These are phyloP conservation scores for Juglanconis juglandina DNA, from an alignment of 2,329 filamentous ascomycete genomes.

Conservation along the genomic window DNA sequence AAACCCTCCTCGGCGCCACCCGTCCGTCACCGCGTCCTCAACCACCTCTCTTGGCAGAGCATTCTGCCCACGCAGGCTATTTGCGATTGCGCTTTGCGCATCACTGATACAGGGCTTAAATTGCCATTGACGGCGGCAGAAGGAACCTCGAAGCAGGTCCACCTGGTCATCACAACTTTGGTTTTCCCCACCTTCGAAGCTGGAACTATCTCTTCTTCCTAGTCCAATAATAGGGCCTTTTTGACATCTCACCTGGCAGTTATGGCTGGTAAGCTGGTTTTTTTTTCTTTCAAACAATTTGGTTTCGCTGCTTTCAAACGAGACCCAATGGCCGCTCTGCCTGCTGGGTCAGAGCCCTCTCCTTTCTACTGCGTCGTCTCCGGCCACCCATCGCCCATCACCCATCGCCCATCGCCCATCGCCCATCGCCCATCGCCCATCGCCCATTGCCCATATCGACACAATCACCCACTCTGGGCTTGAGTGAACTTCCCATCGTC, in stretches of 20 bases:
- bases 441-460: too few relatives aligned
- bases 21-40: neutral
- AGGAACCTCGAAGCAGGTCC: neutral
- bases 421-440: too few relatives aligned
- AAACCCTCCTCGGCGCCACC: too few relatives aligned
- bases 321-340: neutral
- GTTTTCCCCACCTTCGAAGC: neutral
- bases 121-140: neutral
- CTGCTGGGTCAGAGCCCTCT: neutral
- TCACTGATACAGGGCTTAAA: neutral
- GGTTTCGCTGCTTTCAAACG: neutral
- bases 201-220: neutral
- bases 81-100: neutral
- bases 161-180: too few relatives aligned
- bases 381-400: too few relatives aligned
- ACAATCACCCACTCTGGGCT: too few relatives aligned
- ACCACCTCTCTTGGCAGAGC: neutral
- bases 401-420: too few relatives aligned
- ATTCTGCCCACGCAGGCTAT: neutral
- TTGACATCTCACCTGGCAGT: neutral
- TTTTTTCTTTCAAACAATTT: neutral
- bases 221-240: neutral
- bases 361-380: too few relatives aligned
- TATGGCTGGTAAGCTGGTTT: slow-evolving; percentile 3
- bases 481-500: too few relatives aligned